Conservation (phyloP, 2,329 filamentous ascomycete genomes). For the Trichophyton mentagrophytes region DNA sequence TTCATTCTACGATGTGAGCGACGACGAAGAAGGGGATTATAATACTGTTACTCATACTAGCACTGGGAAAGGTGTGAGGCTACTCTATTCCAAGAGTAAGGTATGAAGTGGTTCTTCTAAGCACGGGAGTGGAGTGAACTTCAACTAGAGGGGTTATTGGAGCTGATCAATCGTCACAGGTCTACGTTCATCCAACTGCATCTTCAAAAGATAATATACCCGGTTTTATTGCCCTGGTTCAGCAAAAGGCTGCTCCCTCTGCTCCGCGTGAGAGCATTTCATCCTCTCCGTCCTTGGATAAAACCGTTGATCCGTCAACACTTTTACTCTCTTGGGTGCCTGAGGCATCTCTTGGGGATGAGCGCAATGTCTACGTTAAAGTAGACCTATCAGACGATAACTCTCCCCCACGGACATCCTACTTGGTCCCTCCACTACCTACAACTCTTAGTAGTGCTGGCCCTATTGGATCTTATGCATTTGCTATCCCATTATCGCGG, state of each 20-base stretch:
- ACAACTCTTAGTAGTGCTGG: constrained; percentile 64
- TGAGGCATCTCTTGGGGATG: constrained; percentile 74
- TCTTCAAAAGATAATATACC: constrained; percentile 91
- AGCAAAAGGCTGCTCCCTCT: constrained; percentile 53
- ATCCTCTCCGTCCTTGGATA: constrained; percentile 23
- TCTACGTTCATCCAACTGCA: constrained; percentile 90
- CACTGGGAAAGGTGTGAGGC: constrained; percentile 67
- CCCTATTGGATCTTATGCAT: constrained; percentile 68
- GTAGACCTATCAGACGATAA: constrained; percentile 81
- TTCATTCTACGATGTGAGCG: constrained; percentile 90
- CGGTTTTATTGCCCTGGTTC: constrained; percentile 82
- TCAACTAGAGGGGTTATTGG: background rate
- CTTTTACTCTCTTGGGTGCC: constrained; percentile 88
- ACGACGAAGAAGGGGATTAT: constrained; percentile 91
- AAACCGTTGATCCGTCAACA: constrained; percentile 46
- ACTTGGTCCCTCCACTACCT: constrained; percentile 82
- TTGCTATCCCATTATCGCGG: constrained; percentile 77
- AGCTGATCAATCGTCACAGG: constrained; percentile 37
- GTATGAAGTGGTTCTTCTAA: constrained; percentile 32
- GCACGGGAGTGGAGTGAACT: too few relatives aligned
- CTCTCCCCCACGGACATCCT: constrained; percentile 70
- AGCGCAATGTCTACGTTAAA: constrained; percentile 82
- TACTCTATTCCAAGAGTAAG: constrained; percentile 95
- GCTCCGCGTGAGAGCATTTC: constrained; percentile 26
- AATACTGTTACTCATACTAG: constrained; percentile 76